Base-by-base conservation (phyloP, 176 grass and related monocot genomes). In the Leersia perrieri region DNA sequence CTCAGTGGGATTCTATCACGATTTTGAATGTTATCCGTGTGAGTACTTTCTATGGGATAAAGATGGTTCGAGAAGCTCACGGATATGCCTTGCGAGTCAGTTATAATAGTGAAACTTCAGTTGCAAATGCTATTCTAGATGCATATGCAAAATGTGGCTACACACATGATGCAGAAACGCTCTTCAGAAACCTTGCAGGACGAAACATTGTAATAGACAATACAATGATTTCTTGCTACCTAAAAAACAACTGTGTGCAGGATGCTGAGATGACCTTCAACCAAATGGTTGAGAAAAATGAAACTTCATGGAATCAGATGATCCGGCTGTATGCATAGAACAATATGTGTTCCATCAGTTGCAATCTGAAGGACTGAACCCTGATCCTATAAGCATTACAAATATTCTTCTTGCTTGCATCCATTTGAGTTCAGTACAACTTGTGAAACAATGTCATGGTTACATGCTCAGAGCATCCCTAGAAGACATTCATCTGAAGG, bases 401-500 rank as follows among this genome's bases (percentile, higher is more conserved):
- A 87, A 74, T 58, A 87, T 94, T 73, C 89, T 94, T 84, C 34
- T 80, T 44, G 83, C 72, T 84, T 94, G 92, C 77, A 88, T 80
- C 60, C 65, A 86, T 68, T 57, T 95, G 78, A 81, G 81, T 35
- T 95, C 93, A 32, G 83, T 83, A 65, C 77, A 83, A 18, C 74
- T 95, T 36, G 89, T 92, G 71, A 95, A 72, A 78, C 89, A 95
- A 71, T 95, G 89, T 10, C 89, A 95, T 88, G 64, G 69, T 49
- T 95, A 92, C 58, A 87, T 76, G 73, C 78, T 95, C 60, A 91
- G 93, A 63, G 45, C 77, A 68, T 90, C 25, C 30, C 35, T 92
- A 73, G 81, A 85, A 67, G 89, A 90, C 29, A 83, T 80, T 68
- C 65, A 85, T 76, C 89, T 95, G 89, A 83, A 80, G 92, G 68